A percentile compares a stretch with the other conserved stretches of the same genome.
phyloP scores from a whole-genome alignment of 805 yeast species.

The Cyberlindnera bimundalis region DNA sequence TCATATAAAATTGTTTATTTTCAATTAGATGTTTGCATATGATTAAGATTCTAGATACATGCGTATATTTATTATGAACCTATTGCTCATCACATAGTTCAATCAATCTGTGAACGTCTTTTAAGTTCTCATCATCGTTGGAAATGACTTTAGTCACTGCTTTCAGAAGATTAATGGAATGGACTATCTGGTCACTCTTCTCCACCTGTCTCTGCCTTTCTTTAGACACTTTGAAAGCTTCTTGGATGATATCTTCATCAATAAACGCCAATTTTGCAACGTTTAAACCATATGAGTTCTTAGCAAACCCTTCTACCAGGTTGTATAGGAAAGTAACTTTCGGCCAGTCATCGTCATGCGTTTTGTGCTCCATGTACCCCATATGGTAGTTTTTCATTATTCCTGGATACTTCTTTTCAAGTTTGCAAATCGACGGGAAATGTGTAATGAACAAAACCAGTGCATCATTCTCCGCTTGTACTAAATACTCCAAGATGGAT shows the following conservation, averaged over 20 bases:
- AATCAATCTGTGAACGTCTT: constrained; percentile 6
- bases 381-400: constrained; percentile 83
- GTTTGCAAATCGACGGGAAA: constrained; percentile 85
- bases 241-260: constrained; percentile 77
- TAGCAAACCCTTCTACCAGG: constrained; percentile 88
- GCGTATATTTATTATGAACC: not conserved
- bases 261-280: constrained; percentile 95
- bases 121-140: constrained; percentile 1
- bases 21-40: not conserved
- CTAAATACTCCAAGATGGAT: constrained; percentile 81
- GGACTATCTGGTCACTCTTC: constrained; percentile 2
- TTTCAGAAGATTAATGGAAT: not conserved
- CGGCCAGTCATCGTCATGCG: constrained; percentile 32
- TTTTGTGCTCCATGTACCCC: constrained; percentile 48
- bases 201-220: constrained; percentile 64
- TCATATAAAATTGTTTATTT: not conserved
- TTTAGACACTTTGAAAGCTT: constrained; percentile 87
- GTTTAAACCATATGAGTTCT: constrained; percentile 94
- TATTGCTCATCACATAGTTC: constrained; percentile 4
- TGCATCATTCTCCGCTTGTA: constrained; percentile 52
- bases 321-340: constrained; percentile 86
- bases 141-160: not conserved
- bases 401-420: constrained; percentile 55
- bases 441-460: constrained; percentile 94
- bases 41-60: not conserved